Base-by-base conservation (phyloP, 106 monocot genomes). In the Triglochin maritima region DNA sequence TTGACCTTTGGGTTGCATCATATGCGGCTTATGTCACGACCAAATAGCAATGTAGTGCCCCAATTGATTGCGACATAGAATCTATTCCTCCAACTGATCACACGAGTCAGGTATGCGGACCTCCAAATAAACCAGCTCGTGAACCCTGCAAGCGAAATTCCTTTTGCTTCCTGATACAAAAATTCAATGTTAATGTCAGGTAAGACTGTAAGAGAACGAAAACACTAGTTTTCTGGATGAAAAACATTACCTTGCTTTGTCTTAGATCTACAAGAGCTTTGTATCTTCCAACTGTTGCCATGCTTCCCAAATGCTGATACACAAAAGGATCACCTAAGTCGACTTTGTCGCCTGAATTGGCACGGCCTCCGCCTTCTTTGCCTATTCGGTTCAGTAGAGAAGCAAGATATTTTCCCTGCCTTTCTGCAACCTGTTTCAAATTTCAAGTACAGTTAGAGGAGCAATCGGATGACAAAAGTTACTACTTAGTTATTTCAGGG, bases 231-330 rank as follows among this genome's bases (percentile, higher is more conserved):
- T 29, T 29, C 29, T 29, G 29, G 1, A 29, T 29, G 1, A 29
- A 51, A 58, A 53, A 56, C 54, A 49, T 69, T 68, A 92, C 98
- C 86, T 92, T 92, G 92, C 86, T 99, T 67, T 89, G 80, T 57
- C 98, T 69, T 46, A 99, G 82, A 73, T 99, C 98, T 0, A 99
- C 98, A 46, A 99, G 83, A 69, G 98, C 98, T 83, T 99, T 92
- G 70, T 86, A 88, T 75, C 92, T 80, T 53, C 98, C 98, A 57
- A 99, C 86, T 11, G 88, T 75, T 15, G 98, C 98, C 98, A 99
- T 99, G 84, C 92, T 99, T 47, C 98, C 98, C 56, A 99, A 53
- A 80, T 99, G 98, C 68, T 50, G 78, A 60, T 99, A 99, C 29
- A 89, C 92, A 79, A 99, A 99, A 41, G 80, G 82, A 47, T 74